phyloP scores from a whole-genome alignment of 768 basidiomycete genomes.

The Peribolospora baueri region DNA sequence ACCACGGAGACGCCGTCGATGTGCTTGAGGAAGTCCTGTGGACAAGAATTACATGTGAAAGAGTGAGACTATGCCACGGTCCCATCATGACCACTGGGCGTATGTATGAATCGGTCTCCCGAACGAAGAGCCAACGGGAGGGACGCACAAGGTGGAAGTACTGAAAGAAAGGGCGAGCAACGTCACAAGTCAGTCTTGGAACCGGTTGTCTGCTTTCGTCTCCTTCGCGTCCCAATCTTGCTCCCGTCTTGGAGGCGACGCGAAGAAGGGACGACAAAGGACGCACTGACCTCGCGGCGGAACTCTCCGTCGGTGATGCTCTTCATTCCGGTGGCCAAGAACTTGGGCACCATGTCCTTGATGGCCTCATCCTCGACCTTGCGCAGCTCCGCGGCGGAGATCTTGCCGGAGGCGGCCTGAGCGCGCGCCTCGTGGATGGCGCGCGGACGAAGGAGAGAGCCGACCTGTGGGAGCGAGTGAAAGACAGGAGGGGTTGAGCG shows the following conservation, averaged over 20 bases:
- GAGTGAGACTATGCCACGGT: too few species aligned
- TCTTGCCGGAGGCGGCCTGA: constrained; percentile 5
- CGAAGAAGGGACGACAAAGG: too few species aligned
- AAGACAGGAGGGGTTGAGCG: too few species aligned
- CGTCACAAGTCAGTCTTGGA: too few species aligned
- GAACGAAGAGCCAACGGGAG: too few species aligned
- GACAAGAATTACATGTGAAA: too few species aligned
- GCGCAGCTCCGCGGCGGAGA: constrained; percentile 7
- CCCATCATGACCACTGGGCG: too few species aligned
- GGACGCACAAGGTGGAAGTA: constrained; percentile 10
- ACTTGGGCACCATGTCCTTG: constrained; percentile 10
- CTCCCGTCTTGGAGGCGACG: too few species aligned
- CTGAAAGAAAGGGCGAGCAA: too few species aligned
- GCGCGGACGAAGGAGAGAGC: constrained; percentile 14
- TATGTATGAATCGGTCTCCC: too few species aligned
- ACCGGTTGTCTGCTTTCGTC: too few species aligned
- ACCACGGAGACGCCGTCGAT: constrained; percentile 10
- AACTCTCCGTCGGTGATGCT: constrained; percentile 13
- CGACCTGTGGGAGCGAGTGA: constrained; percentile 4
- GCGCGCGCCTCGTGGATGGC: constrained; percentile 10
- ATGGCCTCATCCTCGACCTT: constrained; percentile 12
- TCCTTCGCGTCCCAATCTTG: too few species aligned
- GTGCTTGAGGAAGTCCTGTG: constrained; percentile 6
- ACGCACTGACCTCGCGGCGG: neutral
- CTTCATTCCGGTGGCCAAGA: constrained; percentile 8